Conservation (phyloP, 257 asterid genomes). For the Solanum neorickii region DNA sequence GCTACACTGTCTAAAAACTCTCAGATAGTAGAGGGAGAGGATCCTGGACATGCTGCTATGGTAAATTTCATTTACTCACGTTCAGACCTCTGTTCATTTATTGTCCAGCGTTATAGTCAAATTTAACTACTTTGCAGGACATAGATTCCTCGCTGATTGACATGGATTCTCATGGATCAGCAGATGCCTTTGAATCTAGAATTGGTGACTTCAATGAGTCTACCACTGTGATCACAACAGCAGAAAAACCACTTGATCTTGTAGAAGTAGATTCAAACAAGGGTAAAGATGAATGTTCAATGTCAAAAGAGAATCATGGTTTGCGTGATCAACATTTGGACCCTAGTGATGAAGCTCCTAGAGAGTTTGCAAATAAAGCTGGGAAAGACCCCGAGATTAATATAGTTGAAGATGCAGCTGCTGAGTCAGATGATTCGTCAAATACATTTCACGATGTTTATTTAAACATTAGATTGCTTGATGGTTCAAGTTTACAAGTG, state of each 20-base stretch:
- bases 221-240: constrained; percentile 17
- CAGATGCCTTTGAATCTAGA: constrained; percentile 9
- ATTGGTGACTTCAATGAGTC: constrained; percentile 16
- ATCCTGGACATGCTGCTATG: constrained; percentile 23
- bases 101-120: background rate
- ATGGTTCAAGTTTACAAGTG: constrained; percentile 59
- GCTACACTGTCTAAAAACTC: constrained; percentile 20
- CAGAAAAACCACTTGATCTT: constrained; percentile 16
- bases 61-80: constrained; percentile 16
- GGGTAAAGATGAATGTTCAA: constrained; percentile 11
- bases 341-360: constrained; percentile 16
- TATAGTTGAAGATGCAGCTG: constrained; percentile 14
- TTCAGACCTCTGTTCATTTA: background rate
- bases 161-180: constrained; percentile 21
- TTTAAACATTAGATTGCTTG: constrained; percentile 66
- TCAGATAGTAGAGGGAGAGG: constrained; percentile 27
- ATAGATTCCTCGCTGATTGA: constrained; percentile 12
- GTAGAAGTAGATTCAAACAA: constrained; percentile 14
- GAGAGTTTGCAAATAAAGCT: constrained; percentile 19
- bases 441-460: constrained; percentile 45
- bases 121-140: constrained; percentile 31
- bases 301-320: constrained; percentile 12
- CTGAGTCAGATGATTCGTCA: constrained; percentile 29
- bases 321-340: constrained; percentile 9
- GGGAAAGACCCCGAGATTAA: constrained; percentile 11